Evolutionary conservation across 2,329 filamentous ascomycete genomes (phyloP).

Genomic region (Trichoderma asperellum): DNA sequence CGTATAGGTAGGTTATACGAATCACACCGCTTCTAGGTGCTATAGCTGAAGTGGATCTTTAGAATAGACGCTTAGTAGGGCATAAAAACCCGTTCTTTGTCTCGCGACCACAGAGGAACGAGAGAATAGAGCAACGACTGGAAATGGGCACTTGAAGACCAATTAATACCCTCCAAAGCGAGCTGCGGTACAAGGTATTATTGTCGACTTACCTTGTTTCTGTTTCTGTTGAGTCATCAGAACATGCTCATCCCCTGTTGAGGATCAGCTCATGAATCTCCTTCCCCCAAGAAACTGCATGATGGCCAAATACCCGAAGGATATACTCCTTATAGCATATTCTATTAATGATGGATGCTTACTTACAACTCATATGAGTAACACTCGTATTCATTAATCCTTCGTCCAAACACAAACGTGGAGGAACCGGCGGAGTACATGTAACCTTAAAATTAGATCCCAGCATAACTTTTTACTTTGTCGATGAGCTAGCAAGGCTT

Average conservation of each 20-base stretch:
- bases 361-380: neutral
- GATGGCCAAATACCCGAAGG: neutral
- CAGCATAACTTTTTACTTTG: neutral
- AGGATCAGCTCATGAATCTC: neutral
- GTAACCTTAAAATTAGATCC: slow-evolving; percentile 17
- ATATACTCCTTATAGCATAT: neutral
- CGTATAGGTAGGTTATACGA: neutral
- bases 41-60: neutral
- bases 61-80: neutral
- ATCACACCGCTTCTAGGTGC: neutral
- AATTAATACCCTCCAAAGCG: neutral
- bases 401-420: neutral
- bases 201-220: neutral
- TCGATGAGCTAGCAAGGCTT: slow-evolving; percentile 3
- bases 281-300: neutral
- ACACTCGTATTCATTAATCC: neutral
- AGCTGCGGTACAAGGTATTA: neutral
- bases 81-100: neutral
- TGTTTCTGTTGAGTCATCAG: neutral
- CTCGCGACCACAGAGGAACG: neutral
- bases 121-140: too few species aligned
- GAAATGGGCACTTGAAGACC: neutral
- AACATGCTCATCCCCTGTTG: neutral
- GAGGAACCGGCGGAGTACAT: neutral
- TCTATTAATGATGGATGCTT: neutral